Conservation (phyloP, 371 early-diverging fungal species). For the Rhizopus arrhizus region DNA sequence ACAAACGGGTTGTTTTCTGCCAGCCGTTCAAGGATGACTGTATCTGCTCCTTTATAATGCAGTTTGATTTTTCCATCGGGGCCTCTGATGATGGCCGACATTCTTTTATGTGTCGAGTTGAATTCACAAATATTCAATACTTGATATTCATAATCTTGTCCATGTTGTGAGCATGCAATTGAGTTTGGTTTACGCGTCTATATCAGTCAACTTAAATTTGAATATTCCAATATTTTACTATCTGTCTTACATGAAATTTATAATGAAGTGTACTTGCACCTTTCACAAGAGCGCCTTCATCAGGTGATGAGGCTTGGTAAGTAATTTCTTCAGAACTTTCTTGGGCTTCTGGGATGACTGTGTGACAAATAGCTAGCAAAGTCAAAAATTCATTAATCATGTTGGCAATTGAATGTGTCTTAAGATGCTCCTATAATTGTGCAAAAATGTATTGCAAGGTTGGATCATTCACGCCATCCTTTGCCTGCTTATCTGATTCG, state of each 20-base stretch:
- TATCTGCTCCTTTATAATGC: constrained; percentile 98
- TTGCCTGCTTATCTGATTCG: constrained; percentile 19
- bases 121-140: constrained; percentile 95
- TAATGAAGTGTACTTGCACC: constrained; percentile 75
- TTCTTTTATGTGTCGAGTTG: constrained; percentile 96
- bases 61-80: constrained; percentile 91
- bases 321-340: constrained; percentile 29
- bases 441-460: constrained; percentile 62
- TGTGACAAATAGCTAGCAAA: constrained; percentile 63
- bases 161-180: constrained; percentile 73
- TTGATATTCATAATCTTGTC: constrained; percentile 73
- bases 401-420: constrained; percentile 51
- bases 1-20: too few species aligned
- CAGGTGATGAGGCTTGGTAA: too few species aligned
- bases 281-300: constrained; percentile 80
- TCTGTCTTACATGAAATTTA: constrained; percentile 51
- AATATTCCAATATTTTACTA: background rate
- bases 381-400: constrained; percentile 63
- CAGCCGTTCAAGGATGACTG: too few species aligned
- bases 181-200: constrained; percentile 87
- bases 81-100: constrained; percentile 89
- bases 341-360: constrained; percentile 50
- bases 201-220: background rate
- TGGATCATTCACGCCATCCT: constrained; percentile 29
- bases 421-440: constrained; percentile 58